phyloP scores from a whole-genome alignment of 2,329 filamentous ascomycete genomes.

The Lecanoromycetidae sp. region DNA sequence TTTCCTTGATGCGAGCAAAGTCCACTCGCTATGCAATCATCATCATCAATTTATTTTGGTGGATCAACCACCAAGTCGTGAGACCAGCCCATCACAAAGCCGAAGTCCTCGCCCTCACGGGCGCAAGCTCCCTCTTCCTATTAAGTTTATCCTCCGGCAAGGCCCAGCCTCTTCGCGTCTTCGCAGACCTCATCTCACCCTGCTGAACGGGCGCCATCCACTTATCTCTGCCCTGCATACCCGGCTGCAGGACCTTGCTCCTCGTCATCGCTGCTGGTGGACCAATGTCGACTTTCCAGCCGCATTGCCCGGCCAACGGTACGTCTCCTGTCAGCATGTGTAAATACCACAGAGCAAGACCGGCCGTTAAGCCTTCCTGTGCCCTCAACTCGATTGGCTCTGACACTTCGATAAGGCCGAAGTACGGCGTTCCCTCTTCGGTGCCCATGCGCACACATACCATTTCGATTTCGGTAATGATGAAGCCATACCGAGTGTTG shows the following conservation, averaged over 20 bases:
- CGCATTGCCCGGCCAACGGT: conserved; percentile 44
- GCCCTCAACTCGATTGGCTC: conserved; percentile 40
- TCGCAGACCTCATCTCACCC: conserved; percentile 49
- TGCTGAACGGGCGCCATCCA: conserved; percentile 52
- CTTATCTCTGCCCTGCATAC: conserved; percentile 42
- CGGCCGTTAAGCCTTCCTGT: conserved; percentile 37
- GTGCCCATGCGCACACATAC: conserved; percentile 74
- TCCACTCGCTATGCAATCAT: too few species aligned
- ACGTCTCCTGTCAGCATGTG: conserved; percentile 53
- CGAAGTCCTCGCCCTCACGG: background rate
- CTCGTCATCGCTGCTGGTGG: conserved; percentile 45
- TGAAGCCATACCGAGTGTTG: conserved; percentile 86
- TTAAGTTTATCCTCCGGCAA: conserved; percentile 40
- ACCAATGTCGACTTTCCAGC: conserved; percentile 49
- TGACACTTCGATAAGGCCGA: conserved; percentile 74
- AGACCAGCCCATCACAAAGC: background rate
- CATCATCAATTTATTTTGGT: too few species aligned
- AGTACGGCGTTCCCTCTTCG: conserved; percentile 54
- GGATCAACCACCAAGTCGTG: too few species aligned
- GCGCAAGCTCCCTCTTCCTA: background rate
- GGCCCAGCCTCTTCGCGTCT: conserved; percentile 49
- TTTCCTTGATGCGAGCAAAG: too few species aligned
- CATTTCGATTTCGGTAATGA: conserved; percentile 91
- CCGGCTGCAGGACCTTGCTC: conserved; percentile 31
- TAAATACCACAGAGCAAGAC: conserved; percentile 50